Percentiles rank a stretch among this genome's conserved stretches.
Evolutionary conservation across 1,284 basidiomycete species (phyloP).

Genomic region (Wallemia ichthyophaga): DNA sequence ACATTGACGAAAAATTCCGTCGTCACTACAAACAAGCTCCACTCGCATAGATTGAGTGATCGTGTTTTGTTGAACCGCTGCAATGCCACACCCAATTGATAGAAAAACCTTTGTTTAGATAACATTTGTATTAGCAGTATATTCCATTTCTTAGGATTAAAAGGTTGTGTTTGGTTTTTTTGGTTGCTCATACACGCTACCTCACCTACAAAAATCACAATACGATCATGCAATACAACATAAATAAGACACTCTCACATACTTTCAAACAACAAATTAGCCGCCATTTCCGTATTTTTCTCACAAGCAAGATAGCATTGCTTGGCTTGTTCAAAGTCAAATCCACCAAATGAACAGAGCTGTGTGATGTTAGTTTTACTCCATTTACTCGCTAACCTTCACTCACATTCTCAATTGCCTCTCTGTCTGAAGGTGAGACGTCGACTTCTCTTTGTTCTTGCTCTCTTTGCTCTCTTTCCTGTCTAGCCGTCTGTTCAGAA

Average conservation of each 20-base stretch:
- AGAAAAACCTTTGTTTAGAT: not conserved
- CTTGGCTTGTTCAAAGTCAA: not conserved
- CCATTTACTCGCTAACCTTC: not conserved
- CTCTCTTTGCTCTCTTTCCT: not conserved
- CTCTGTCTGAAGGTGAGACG: not conserved
- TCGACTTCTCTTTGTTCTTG: not conserved
- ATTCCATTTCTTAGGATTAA: not conserved
- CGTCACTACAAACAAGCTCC: slow-evolving; percentile 33
- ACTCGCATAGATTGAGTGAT: not conserved
- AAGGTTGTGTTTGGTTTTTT: too few species aligned
- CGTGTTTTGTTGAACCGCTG: not conserved
- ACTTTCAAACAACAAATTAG: not conserved
- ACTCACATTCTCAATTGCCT: not conserved
- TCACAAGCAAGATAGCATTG: not conserved
- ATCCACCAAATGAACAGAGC: not conserved
- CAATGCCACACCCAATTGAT: not conserved
- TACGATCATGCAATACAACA: not conserved
- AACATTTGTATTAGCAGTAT: not conserved
- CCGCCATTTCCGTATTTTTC: not conserved
- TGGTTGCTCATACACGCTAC: too few species aligned
- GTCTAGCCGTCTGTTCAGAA: not conserved
- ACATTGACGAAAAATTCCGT: slow-evolving; percentile 72
- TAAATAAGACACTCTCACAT: not conserved
- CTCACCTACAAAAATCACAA: too few species aligned
- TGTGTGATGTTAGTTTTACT: not conserved